Percentiles rank a stretch among this genome's conserved stretches.
Conservation (phyloP, 768 basidiomycete genomes). For the Naematelia encephala region DNA sequence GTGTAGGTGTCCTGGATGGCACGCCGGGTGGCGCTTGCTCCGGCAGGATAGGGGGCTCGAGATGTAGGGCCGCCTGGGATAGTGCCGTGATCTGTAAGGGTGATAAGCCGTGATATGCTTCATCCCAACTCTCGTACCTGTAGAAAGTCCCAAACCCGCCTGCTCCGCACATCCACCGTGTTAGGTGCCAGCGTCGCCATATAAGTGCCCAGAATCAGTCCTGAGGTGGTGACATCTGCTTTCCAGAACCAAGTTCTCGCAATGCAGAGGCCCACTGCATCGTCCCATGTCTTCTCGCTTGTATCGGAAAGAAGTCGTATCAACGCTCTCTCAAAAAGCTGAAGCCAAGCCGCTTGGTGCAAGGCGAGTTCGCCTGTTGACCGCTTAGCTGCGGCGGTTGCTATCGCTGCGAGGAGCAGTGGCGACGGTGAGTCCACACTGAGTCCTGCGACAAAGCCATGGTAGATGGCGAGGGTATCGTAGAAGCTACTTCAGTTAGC, state of each 20-base stretch:
- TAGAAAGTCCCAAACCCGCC: conserved; percentile 6
- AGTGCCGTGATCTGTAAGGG: not conserved
- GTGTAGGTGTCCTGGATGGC: not conserved
- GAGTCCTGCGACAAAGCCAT: conserved; percentile 1
- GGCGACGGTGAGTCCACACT: not conserved
- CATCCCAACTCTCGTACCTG: not conserved
- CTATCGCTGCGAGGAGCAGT: conserved; percentile 1
- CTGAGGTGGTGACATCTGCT: not conserved
- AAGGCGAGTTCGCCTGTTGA: not conserved
- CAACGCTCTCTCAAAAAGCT: not conserved
- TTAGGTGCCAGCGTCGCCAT: not conserved
- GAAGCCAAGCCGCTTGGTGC: not conserved
- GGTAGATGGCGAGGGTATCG: conserved; percentile 5
- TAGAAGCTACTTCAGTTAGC: not conserved
- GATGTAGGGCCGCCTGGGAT: not conserved
- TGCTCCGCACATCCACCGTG: not conserved
- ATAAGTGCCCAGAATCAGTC: not conserved
- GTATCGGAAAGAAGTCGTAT: not conserved
- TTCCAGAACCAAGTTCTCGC: conserved; percentile 1
- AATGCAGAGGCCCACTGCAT: not conserved
- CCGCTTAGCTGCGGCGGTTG: not conserved
- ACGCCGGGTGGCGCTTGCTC: conserved; percentile 1
- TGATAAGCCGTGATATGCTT: not conserved
- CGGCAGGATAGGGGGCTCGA: not conserved
- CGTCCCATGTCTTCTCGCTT: conserved; percentile 1